Base-by-base conservation (phyloP, 1,139 yeast genomes). In the Candida tunisiensis region DNA sequence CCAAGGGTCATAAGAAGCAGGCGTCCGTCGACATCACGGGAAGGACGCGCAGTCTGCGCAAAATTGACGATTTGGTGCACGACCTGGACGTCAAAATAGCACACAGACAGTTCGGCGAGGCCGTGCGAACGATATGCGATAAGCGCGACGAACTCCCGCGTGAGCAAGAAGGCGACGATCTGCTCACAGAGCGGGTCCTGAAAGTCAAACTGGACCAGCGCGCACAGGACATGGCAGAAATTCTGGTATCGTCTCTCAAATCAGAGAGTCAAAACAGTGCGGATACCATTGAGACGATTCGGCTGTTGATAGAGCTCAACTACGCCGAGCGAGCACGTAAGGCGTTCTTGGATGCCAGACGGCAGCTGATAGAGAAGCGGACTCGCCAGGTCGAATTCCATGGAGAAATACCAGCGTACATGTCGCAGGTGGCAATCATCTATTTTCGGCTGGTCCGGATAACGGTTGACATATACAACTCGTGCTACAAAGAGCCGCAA, bases 1-100 rank as follows among this genome's bases (percentile, higher is more conserved):
- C 22, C 7, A 13, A 15, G 15, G 11, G 19, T 4, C 25, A 23
- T n/a, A n/a, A 12, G 13, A 19, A 19, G 14, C 16, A 23, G n/a
- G 16, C 25, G 15, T 23, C 25, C 2, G 25, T 15, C n/a, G 25
- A 23, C 8, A 8, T 16, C 17, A 16, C 14, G 10, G 17, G 17
- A 4, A 7, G 21, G 25, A 16, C 27, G 24, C 20, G 25, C 30
- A 4, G 21, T 19, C n/a, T 29, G 31, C 65, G 69, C 29, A 57
- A 61, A 25, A 57, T 72, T 23, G 80, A 73, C 37, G 78, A 72
- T 30, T 55, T 62, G 27, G 57, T 75, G 17, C 78, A 73, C 34
- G 80, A 74, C 34, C 60, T 74, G 18, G 88, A 75, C 43, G 67
- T 72, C 16, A 60, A 62, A 32, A 62, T 74, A 18, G 74, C 80